Evolutionary conservation across 176 grass and related monocot species (phyloP), one percentile per base, ranked within the genome.

Genomic region (Tillandsia leiboldiana): DNA sequence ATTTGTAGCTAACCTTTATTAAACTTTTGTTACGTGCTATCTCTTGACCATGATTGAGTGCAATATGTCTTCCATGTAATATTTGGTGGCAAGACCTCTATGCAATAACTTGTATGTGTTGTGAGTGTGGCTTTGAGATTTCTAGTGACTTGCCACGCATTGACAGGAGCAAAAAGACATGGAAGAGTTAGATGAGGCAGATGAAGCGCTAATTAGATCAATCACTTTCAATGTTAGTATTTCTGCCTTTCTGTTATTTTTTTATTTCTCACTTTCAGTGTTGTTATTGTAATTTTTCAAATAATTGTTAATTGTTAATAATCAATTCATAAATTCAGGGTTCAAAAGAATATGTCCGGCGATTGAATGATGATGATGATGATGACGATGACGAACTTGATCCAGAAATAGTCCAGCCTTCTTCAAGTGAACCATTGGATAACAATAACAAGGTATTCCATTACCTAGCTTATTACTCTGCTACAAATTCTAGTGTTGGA

Each of bases 111-210:
- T 48, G 17, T 51, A 49, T 9, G 8, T 48, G 26, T 80, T 9
- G 56, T 9, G 56, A 20, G 15, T 61, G 56, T 7, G 56, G 22
- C 65, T 51, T 20, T 83, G 73, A 81, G 22, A 70, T 70, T 6
- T 18, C 11, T 77, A 78, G 76, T 80, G 42, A 49, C 13, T 10
- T 79, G 1, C 26, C 70, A 6, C 67, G 10, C 49, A 61, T 50
- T 81, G n/a, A 57, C 64, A 91, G 85, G 92, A 84, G 63, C 77
- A 77, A 68, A 84, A 77, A 74, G 75, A 69, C 58, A 74, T 69
- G 74, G 92, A 87, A 72, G 92, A 96, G 24, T 73, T 91, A 63
- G 92, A 96, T 72, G 75, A 91, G 72, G 75, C 87, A 96, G 92
- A 96, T 20, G 92, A 96, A 74, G 74, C 74, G 70, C 73, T 91